Evolutionary conservation across 192 early-diverging fungal species (phyloP).

Genomic region (Coemansia sp.): DNA sequence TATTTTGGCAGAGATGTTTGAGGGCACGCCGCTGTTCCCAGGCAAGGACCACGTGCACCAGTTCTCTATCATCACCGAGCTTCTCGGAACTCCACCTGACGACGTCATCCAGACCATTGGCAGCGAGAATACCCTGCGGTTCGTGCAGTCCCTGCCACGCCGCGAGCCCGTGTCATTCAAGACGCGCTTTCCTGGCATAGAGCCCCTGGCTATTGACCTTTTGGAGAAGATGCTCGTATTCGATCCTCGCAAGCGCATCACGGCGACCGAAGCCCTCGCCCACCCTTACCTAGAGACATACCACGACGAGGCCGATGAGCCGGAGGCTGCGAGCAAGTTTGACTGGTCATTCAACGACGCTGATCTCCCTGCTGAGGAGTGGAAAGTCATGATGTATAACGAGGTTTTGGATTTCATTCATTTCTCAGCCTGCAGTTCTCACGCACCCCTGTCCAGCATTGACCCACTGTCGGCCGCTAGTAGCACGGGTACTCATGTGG

Average conservation of each 20-base stretch:
- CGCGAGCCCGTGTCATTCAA: conserved; percentile 79
- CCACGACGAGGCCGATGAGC: conserved; percentile 89
- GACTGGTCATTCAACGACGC: conserved; percentile 97
- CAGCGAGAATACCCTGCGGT: conserved; percentile 90
- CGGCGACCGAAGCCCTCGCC: conserved; percentile 77
- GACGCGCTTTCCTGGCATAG: conserved; percentile 75
- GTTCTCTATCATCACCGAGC: conserved; percentile 91
- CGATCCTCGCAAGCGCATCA: conserved; percentile 89
- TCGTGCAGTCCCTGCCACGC: conserved; percentile 84
- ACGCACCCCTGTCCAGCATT: background rate
- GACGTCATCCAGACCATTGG: conserved; percentile 90
- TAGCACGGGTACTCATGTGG: background rate
- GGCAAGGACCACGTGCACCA: conserved; percentile 94
- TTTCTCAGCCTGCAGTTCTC: conserved; percentile 17
- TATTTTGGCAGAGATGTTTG: conserved; percentile 89
- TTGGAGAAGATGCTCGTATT: conserved; percentile 90
- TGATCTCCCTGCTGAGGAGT: conserved; percentile 80
- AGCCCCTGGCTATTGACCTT: conserved; percentile 80
- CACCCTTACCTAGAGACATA: conserved; percentile 90
- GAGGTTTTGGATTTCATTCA: conserved; percentile 74
- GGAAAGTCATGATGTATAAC: conserved; percentile 89
- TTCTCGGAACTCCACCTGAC: conserved; percentile 89
- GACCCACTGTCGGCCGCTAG: background rate
- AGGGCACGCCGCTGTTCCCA: conserved; percentile 88
- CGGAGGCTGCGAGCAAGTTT: conserved; percentile 72